Percentiles rank a stretch among this genome's conserved stretches.
Conservation (phyloP, 306 rosid species). For the Cucumis hystrix region DNA sequence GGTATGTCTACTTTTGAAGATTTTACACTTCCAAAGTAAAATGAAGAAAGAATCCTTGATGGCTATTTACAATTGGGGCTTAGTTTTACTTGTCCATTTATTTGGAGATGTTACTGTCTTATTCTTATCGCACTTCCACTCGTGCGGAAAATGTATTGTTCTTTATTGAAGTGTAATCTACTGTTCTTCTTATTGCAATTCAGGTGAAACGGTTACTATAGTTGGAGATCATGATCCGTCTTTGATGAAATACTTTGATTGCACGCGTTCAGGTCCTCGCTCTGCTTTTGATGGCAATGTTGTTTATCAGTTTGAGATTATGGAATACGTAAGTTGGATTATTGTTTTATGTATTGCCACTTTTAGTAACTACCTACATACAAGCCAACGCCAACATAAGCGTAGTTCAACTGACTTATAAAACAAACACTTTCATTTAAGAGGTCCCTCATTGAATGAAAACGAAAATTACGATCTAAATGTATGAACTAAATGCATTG, state of each 20-base stretch:
- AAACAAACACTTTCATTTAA: no score
- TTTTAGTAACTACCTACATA: background rate
- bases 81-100: background rate
- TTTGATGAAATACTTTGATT: constrained; percentile 69
- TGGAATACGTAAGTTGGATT: constrained; percentile 78
- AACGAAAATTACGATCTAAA: background rate
- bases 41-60: background rate
- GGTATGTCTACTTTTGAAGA: constrained; percentile 20
- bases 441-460: no score
- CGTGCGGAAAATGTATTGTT: background rate
- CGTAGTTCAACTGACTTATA: no score
- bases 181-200: background rate
- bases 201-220: constrained; percentile 84
- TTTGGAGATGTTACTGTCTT: background rate
- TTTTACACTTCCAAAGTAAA: background rate
- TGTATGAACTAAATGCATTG: background rate
- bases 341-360: background rate
- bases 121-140: background rate
- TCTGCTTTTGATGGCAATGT: constrained; percentile 54
- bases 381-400: no score
- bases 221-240: constrained; percentile 86
- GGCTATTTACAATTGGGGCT: background rate
- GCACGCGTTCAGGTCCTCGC: constrained; percentile 56
- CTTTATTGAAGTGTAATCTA: background rate
- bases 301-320: constrained; percentile 77